A percentile compares a stretch with the other conserved stretches of the same genome.
Conservation (phyloP, 208 protist genomes). For the Trichomonas tenax region DNA sequence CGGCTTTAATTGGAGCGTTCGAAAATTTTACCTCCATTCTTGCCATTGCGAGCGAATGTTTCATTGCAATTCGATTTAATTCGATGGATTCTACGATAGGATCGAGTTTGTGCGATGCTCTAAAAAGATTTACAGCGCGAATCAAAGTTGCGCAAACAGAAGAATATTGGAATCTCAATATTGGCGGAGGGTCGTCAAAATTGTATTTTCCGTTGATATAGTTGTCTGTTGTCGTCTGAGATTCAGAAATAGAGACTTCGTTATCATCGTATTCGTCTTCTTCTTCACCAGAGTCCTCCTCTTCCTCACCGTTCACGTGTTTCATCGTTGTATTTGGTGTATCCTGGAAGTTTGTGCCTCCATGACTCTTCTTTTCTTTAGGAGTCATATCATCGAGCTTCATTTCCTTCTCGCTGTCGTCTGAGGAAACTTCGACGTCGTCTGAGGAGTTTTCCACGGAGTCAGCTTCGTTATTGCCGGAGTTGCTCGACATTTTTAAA, state of each 20-base stretch:
- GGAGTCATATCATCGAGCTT: background rate
- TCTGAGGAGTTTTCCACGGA: background rate
- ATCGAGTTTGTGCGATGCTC: background rate
- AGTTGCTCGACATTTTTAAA: background rate
- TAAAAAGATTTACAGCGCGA: background rate
- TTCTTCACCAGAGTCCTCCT: background rate
- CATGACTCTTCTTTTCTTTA: background rate
- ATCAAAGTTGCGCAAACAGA: background rate
- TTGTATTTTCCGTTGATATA: background rate
- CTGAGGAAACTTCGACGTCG: background rate
- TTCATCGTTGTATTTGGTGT: background rate
- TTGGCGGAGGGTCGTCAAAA: background rate
- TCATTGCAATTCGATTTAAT: background rate
- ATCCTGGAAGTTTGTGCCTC: background rate
- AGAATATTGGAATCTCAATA: background rate
- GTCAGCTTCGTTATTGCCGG: background rate
- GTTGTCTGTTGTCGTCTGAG: background rate
- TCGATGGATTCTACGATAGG: background rate
- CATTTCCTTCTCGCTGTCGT: background rate
- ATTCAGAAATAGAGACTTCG: background rate
- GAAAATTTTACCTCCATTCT: background rate
- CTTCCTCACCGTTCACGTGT: background rate
- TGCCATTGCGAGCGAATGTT: background rate
- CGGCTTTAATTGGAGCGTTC: background rate
- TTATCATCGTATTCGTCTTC: background rate